These are phyloP conservation scores for Beta corolliflora DNA, from an alignment of 179 eudicot species.

Conservation along the genomic window DNA sequence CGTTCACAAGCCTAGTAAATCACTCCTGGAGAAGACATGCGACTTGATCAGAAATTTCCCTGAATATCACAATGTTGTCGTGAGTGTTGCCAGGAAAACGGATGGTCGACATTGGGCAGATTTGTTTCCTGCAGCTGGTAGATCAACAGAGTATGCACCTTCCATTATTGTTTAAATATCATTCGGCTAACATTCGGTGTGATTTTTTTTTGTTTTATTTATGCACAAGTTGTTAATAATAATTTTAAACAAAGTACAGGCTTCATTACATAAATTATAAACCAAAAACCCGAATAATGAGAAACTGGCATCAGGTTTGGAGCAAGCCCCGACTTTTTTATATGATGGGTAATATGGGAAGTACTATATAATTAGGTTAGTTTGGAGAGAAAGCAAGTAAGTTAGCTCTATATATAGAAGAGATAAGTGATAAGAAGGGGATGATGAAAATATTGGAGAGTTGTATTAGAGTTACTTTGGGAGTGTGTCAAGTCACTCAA, in stretches of 20 bases:
- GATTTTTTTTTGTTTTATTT: neutral
- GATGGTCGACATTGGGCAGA: slow-evolving; percentile 99
- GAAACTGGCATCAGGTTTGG: no score
- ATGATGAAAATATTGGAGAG: no score
- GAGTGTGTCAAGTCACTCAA: no score
- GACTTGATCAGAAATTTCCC: slow-evolving; percentile 88
- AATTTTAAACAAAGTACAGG: neutral
- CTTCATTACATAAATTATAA: neutral
- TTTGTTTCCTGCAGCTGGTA: slow-evolving; percentile 91
- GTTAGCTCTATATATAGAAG: no score
- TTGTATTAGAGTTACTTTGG: no score
- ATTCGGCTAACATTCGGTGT: neutral
- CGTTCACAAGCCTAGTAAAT: slow-evolving; percentile 36
- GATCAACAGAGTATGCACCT: slow-evolving; percentile 86
- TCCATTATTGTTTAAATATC: slow-evolving; percentile 13
- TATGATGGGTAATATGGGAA: no score
- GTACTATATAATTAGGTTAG: no score
- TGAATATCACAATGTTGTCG: slow-evolving; percentile 92
- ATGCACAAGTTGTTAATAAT: neutral
- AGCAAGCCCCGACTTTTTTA: no score
- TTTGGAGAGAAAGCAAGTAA: no score
- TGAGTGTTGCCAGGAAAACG: slow-evolving; percentile 97
- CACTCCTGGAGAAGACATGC: slow-evolving; percentile 92
- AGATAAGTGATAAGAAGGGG: no score
- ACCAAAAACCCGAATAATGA: neutral